These are phyloP conservation scores for Filosporella fistucella DNA, from an alignment of 495 filamentous ascomycete genomes.

Conservation along the genomic window DNA sequence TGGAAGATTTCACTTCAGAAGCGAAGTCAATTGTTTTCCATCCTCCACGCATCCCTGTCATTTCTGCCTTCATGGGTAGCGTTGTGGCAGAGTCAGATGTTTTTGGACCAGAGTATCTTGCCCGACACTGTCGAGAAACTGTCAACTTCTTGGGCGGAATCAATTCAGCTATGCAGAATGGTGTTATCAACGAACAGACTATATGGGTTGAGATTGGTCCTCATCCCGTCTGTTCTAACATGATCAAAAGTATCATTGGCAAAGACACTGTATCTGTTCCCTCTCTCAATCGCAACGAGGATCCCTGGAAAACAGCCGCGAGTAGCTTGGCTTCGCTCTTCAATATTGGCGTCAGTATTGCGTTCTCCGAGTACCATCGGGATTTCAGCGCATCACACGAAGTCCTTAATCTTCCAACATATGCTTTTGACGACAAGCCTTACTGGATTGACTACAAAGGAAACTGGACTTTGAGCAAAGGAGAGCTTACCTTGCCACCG, in stretches of 20 bases:
- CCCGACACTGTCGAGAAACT: constrained; percentile 60
- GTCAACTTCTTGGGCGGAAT: constrained; percentile 72
- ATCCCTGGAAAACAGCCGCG: constrained; percentile 62
- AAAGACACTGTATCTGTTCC: constrained; percentile 49
- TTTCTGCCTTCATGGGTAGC: constrained; percentile 63
- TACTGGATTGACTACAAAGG: constrained; percentile 78
- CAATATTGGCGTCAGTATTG: constrained; percentile 58
- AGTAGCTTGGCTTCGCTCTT: constrained; percentile 59
- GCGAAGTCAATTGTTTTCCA: constrained; percentile 54
- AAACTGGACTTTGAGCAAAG: constrained; percentile 66
- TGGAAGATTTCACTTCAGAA: constrained; percentile 57
- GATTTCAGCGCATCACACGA: constrained; percentile 58
- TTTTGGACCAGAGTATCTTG: constrained; percentile 59
- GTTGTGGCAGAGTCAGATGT: constrained; percentile 49
- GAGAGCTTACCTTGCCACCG: constrained; percentile 48
- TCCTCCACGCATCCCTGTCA: constrained; percentile 56
- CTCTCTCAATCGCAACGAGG: constrained; percentile 43
- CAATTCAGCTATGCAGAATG: constrained; percentile 42
- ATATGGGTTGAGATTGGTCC: constrained; percentile 66
- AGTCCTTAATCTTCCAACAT: constrained; percentile 65
- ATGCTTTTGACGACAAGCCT: constrained; percentile 73
- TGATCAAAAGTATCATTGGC: constrained; percentile 66
- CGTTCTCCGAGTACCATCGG: constrained; percentile 75
- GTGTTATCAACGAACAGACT: constrained; percentile 46
- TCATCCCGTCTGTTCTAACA: constrained; percentile 61